phyloP scores from a whole-genome alignment of 1,284 basidiomycete species.

The Chondrostereum purpureum region DNA sequence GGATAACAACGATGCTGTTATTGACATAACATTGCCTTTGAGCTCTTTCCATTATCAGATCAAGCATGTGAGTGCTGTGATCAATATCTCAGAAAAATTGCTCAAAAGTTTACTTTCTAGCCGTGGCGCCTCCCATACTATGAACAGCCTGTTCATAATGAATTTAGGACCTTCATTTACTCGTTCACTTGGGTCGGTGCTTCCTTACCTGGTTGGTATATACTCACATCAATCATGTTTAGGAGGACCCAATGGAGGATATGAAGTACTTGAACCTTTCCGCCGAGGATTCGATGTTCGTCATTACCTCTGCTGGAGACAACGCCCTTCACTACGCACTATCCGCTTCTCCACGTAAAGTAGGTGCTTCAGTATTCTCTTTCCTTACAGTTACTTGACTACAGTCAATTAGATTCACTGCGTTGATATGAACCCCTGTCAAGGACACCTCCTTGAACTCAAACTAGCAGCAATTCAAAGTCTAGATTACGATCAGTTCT shows the following conservation, averaged over 20 bases:
- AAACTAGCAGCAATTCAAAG: slow-evolving; percentile 68
- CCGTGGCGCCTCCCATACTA: slow-evolving; percentile 76
- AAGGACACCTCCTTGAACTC: slow-evolving; percentile 76
- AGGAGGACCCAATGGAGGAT: slow-evolving; percentile 77
- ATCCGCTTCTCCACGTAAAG: slow-evolving; percentile 49
- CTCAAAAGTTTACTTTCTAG: slow-evolving; percentile 23
- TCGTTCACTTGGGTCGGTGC: slow-evolving; percentile 58
- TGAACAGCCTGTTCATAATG: slow-evolving; percentile 66
- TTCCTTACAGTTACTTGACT: neutral
- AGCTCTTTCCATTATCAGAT: slow-evolving; percentile 76
- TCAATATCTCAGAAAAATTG: slow-evolving; percentile 4
- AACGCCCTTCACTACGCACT: slow-evolving; percentile 82
- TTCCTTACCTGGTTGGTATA: neutral
- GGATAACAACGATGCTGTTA: slow-evolving; percentile 24
- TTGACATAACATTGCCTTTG: slow-evolving; percentile 51
- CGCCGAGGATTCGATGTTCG: slow-evolving; percentile 63
- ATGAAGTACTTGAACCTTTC: slow-evolving; percentile 62
- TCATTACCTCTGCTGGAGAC: slow-evolving; percentile 78
- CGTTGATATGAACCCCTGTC: slow-evolving; percentile 68
- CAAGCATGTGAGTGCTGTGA: slow-evolving; percentile 36
- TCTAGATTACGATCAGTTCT: slow-evolving; percentile 65
- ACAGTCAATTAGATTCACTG: slow-evolving; percentile 50
- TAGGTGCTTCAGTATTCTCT: slow-evolving; percentile 22
- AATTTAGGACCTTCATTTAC: slow-evolving; percentile 76
- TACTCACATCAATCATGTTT: neutral